Base-by-base conservation (phyloP, 2,329 filamentous ascomycete species). In the Westerdykella sp. region DNA sequence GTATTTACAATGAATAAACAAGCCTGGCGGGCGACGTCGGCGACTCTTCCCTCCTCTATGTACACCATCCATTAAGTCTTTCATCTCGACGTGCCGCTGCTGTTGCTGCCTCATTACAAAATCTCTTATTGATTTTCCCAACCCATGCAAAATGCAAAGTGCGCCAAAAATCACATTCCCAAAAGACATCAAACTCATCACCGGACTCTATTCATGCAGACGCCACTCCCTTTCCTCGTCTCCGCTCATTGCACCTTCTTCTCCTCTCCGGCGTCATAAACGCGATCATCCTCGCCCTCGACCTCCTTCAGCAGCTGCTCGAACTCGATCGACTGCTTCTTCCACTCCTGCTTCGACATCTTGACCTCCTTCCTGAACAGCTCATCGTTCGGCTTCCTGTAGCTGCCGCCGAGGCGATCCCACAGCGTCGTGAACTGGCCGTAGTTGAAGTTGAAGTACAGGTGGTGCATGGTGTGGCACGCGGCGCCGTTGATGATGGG, bases 401-500 rank as follows among this genome's bases (percentile, higher is more conserved):
- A 96, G 62, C 85, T 94, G 46, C 85, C 85, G 42, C 87, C 87
- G 15, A 95, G 69, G 41, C 90, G 83, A 67, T 96, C 90, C 85
- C 90, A 95, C 15, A 93, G 73, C 0, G 89, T 95, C 13, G 87
- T 93, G 72, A 90, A 96, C 67, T 96, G 90, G 45, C 90, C 90
- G 60, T 95, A 96, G 72, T 95, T 96, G 76, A 86, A 61, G 48
- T 63, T 65, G 55, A 63, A 67, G 69, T 87, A 86, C 32, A 89
- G 69, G 65, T 96, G 91, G 69, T 97, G 91, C 77, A 90, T 80
- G 16, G 85, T 88, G 68, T 96, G 91, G 75, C 91, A 96, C 22
- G 91, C 91, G 11, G 91, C 89, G 40, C 91, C 91, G 65, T 97
- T 97, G 70, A 96, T 81, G 55, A 96, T 68, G n/a, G 88, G 85